These are phyloP conservation scores for Leucoagaricus sp. DNA, from an alignment of 1,284 basidiomycete genomes.

Conservation along the genomic window DNA sequence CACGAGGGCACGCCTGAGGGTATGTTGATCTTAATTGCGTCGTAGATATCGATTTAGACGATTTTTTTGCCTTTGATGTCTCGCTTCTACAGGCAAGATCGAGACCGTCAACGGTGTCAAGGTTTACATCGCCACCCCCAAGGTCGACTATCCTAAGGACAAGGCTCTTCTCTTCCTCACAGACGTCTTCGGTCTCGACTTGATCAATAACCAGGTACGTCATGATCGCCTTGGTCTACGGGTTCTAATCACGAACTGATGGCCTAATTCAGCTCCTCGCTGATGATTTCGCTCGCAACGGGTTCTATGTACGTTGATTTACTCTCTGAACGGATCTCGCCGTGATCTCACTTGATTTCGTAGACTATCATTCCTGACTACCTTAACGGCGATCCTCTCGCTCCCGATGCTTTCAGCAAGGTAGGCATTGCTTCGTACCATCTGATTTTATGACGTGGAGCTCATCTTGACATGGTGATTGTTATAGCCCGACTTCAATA, in stretches of 20 bases:
- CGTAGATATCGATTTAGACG: neutral
- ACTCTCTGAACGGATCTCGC: neutral
- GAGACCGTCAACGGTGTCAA: conserved; percentile 48
- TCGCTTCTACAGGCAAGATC: conserved; percentile 36
- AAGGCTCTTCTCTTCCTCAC: conserved; percentile 57
- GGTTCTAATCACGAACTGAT: neutral
- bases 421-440: conserved; percentile 25
- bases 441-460: conserved; percentile 2
- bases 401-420: conserved; percentile 37
- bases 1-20: conserved; percentile 58
- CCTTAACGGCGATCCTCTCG: conserved; percentile 59
- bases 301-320: conserved; percentile 53
- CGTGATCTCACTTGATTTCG: neutral
- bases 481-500: conserved; percentile 37
- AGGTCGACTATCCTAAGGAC: conserved; percentile 47
- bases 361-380: conserved; percentile 58
- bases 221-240: neutral
- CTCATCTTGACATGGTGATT: neutral
- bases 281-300: conserved; percentile 75
- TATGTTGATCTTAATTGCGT: conserved; percentile 21
- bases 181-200: conserved; percentile 68
- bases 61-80: neutral
- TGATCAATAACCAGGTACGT: conserved; percentile 51
- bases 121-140: conserved; percentile 50
- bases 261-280: conserved; percentile 49